A percentile compares a stretch with the other conserved stretches of the same genome.
Evolutionary conservation across 257 asterid genomes (phyloP).

Genomic region (Nicotiana paniculata): DNA sequence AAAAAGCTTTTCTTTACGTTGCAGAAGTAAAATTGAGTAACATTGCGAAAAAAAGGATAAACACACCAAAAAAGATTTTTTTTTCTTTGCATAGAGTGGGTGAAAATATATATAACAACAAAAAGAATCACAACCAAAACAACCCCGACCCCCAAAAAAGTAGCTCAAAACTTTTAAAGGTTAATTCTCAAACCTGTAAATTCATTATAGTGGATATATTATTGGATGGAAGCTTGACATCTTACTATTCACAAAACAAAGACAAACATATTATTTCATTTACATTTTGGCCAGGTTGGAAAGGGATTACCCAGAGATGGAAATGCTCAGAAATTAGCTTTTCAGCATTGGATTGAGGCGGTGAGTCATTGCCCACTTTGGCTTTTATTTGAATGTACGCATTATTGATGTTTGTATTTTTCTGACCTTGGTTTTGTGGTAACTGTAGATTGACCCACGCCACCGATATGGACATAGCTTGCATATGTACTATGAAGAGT

Average conservation of each 20-base stretch:
- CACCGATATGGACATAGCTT: conserved; percentile 94
- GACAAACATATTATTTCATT: conserved; percentile 5
- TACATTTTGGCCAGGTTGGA: conserved; percentile 62
- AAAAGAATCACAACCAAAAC: no score
- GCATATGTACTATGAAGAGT: conserved; percentile 67
- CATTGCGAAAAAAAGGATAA: no score
- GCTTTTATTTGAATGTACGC: not conserved
- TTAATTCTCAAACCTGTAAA: not conserved
- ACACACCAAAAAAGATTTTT: no score
- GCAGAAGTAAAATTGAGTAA: no score
- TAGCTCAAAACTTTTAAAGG: not conserved
- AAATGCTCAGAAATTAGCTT: conserved; percentile 82
- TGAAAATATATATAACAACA: no score
- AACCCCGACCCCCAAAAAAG: no score
- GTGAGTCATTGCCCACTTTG: conserved; percentile 35
- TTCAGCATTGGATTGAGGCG: conserved; percentile 98
- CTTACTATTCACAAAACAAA: not conserved
- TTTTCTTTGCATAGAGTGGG: no score
- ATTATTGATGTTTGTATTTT: not conserved
- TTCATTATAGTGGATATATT: not conserved
- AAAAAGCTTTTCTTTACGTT: no score
- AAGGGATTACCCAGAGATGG: conserved; percentile 73
- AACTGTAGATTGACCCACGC: conserved; percentile 76
- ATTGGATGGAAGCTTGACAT: not conserved
- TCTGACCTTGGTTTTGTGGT: conserved; percentile 4